Conservation (phyloP, 192 early-diverging fungal genomes). For the Coemansia sp. region DNA sequence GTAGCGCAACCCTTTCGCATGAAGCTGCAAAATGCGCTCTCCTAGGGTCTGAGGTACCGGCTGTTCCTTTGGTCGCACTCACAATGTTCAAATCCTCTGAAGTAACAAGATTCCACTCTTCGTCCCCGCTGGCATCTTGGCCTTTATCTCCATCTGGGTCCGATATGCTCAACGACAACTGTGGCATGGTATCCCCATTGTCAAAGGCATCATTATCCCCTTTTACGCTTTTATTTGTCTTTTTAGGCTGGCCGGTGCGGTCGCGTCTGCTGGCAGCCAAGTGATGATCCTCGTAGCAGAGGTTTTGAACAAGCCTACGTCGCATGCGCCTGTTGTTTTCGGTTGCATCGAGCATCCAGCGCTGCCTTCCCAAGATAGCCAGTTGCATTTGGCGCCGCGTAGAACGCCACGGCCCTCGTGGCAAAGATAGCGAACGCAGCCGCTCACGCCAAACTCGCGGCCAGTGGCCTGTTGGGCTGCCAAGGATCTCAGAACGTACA, state of each 20-base stretch:
- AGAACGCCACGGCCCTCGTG: constrained; percentile 34
- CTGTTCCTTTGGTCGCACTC: constrained; percentile 1
- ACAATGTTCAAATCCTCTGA: constrained; percentile 34
- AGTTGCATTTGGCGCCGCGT: background rate
- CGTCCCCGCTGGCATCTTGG: constrained; percentile 14
- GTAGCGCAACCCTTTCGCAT: constrained; percentile 33
- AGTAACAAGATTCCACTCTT: constrained; percentile 45
- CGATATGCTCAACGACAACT: constrained; percentile 33
- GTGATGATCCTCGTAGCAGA: constrained; percentile 25
- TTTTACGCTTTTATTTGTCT: background rate
- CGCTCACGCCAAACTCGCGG: constrained; percentile 30
- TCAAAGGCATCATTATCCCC: background rate
- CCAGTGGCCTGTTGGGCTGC: constrained; percentile 23
- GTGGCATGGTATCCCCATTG: constrained; percentile 26
- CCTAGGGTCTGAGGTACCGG: constrained; percentile 10
- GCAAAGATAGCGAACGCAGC: constrained; percentile 20
- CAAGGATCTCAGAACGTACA: constrained; percentile 14
- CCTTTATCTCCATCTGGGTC: constrained; percentile 6
- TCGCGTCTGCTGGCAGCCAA: constrained; percentile 38
- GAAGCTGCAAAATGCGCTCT: constrained; percentile 21
- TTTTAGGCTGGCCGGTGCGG: constrained; percentile 17
- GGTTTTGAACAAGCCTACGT: constrained; percentile 24
- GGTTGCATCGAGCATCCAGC: constrained; percentile 38
- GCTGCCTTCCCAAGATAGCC: constrained; percentile 9
- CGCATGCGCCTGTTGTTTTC: constrained; percentile 46